A percentile compares a stretch with the other conserved stretches of the same genome.
Evolutionary conservation across 345 rosid genomes (phyloP).

Genomic region (Streptanthus diversifolius): DNA sequence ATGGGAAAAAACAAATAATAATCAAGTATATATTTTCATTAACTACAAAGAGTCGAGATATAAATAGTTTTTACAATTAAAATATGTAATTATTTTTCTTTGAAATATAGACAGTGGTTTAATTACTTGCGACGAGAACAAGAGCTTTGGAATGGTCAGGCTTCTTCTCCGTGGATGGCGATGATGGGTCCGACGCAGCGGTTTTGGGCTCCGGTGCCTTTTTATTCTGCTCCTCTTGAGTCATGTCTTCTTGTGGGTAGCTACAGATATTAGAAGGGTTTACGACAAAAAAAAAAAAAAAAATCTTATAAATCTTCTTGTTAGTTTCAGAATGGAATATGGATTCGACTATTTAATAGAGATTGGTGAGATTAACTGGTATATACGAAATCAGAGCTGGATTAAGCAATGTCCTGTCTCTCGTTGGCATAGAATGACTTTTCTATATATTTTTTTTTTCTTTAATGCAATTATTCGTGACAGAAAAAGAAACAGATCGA

Average conservation of each 20-base stretch:
- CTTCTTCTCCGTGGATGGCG: slow-evolving; percentile 20
- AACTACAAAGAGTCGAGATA: not conserved
- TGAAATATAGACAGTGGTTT: not conserved
- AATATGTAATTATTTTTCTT: not conserved
- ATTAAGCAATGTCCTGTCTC: slow-evolving; percentile 28
- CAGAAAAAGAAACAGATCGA: not conserved
- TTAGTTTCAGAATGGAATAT: not conserved
- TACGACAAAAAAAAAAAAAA: not conserved
- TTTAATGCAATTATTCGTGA: slow-evolving; percentile 4
- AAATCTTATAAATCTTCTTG: not conserved
- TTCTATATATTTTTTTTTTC: not conserved
- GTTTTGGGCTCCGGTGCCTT: not conserved
- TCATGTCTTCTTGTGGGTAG: slow-evolving; percentile 1
- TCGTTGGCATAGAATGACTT: slow-evolving; percentile 27
- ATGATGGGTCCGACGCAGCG: not conserved
- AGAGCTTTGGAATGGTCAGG: slow-evolving; percentile 30
- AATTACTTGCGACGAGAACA: slow-evolving; percentile 30
- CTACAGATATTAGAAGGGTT: not conserved
- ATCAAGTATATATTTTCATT: not conserved
- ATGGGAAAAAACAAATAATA: not conserved
- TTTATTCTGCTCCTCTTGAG: slow-evolving; percentile 27
- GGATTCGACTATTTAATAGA: slow-evolving; percentile 9
- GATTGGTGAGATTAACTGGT: not conserved
- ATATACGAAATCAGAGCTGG: slow-evolving; percentile 28
- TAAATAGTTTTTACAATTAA: not conserved